phyloP scores from a whole-genome alignment of 768 basidiomycete species.

The Russula sp. region DNA sequence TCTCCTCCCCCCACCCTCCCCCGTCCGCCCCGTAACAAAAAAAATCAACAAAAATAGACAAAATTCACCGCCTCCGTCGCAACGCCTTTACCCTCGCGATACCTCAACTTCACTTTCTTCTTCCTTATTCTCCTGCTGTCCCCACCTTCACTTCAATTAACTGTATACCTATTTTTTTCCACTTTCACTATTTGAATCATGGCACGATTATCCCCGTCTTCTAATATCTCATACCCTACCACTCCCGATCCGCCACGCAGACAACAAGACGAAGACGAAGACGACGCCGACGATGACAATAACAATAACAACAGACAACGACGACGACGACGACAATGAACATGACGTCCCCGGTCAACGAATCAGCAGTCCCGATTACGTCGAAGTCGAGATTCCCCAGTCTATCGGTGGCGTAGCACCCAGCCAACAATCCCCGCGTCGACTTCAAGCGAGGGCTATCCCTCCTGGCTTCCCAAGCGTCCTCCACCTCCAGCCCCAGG shows the following conservation, averaged over 20 bases:
- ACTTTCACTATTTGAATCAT: neutral
- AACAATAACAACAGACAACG: no score
- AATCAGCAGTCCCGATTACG: constrained; percentile 1
- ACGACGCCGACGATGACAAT: neutral
- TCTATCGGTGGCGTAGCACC: neutral
- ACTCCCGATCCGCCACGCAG: neutral
- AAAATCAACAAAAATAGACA: constrained; percentile 14
- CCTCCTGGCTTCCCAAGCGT: constrained; percentile 78
- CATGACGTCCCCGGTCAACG: neutral
- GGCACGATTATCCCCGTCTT: constrained; percentile 17
- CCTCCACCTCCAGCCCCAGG: constrained; percentile 75
- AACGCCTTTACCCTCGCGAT: neutral
- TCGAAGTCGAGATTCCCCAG: neutral
- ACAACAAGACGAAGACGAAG: neutral
- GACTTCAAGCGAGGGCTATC: constrained; percentile 58
- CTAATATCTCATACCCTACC: constrained; percentile 17
- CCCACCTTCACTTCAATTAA: neutral
- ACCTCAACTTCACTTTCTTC: neutral
- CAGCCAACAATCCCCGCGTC: constrained; percentile 7
- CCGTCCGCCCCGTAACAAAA: neutral
- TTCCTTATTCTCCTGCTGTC: neutral
- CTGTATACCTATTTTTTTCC: constrained; percentile 15
- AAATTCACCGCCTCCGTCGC: neutral
- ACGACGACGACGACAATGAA: neutral
- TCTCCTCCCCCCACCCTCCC: constrained; percentile 8